Evolutionary conservation across 108 stramenopile genomes (phyloP).

Genomic region (Nitzschia sp.): DNA sequence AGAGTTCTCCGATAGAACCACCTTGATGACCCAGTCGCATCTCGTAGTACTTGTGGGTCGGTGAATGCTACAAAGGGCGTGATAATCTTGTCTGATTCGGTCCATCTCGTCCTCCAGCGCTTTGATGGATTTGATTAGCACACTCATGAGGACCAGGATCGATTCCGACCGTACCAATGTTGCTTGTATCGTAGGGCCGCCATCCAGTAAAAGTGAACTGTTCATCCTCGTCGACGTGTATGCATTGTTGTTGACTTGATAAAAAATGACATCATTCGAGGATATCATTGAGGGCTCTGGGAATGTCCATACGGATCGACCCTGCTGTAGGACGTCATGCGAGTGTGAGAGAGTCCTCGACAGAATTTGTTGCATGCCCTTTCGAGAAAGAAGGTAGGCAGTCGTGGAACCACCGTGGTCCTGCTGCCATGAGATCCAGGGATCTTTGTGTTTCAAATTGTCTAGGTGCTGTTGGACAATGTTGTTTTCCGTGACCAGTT

Average conservation of each 20-base stretch:
- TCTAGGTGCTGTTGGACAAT: not conserved
- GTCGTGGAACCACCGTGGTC: not conserved
- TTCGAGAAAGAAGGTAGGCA: not conserved
- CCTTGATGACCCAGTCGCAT: not conserved
- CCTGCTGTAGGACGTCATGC: not conserved
- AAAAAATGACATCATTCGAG: not conserved
- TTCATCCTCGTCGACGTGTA: too few relatives aligned
- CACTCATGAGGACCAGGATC: not conserved
- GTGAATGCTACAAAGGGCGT: not conserved
- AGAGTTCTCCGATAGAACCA: not conserved
- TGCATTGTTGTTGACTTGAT: too few relatives aligned
- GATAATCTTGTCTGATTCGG: not conserved
- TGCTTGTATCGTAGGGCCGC: too few relatives aligned
- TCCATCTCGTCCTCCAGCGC: not conserved
- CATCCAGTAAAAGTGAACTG: too few relatives aligned
- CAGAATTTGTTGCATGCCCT: not conserved
- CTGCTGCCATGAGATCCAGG: conserved; percentile 2
- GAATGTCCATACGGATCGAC: not conserved
- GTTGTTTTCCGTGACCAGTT: not conserved
- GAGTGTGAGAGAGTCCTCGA: not conserved
- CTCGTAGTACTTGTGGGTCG: not conserved
- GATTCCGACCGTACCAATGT: not conserved
- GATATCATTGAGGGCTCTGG: not conserved
- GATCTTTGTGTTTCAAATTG: not conserved
- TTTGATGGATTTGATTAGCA: not conserved